Evolutionary conservation across 495 filamentous ascomycete genomes (phyloP).

Genomic region (Talaromyces wortmannii): DNA sequence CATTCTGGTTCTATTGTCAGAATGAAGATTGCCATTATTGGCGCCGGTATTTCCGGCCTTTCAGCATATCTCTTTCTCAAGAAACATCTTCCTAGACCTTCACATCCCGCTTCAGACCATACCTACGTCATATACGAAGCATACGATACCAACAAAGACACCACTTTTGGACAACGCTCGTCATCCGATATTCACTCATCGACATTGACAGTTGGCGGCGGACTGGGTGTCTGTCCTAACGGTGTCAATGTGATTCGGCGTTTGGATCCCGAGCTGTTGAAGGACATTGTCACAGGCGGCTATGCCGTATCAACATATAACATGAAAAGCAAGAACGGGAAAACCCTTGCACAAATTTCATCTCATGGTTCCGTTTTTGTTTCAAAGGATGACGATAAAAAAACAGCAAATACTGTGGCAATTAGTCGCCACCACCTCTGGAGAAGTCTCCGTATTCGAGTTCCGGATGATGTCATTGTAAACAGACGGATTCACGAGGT

Average conservation of each 20-base stretch:
- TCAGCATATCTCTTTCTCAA: slow-evolving; percentile 39
- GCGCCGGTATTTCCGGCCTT: slow-evolving; percentile 44
- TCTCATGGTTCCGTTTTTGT: slow-evolving; percentile 5
- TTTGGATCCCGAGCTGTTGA: slow-evolving; percentile 28
- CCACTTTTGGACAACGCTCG: slow-evolving; percentile 8
- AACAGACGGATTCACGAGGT: slow-evolving; percentile 20
- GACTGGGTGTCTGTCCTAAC: slow-evolving; percentile 42
- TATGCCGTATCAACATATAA: slow-evolving; percentile 26
- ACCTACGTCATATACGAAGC: slow-evolving; percentile 31
- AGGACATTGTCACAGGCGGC: slow-evolving; percentile 24
- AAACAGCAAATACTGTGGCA: slow-evolving; percentile 21
- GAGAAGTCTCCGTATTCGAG: slow-evolving; percentile 17
- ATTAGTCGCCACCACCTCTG: slow-evolving; percentile 30
- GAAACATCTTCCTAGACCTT: slow-evolving; percentile 33
- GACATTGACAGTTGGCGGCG: slow-evolving; percentile 40
- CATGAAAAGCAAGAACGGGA: slow-evolving; percentile 31
- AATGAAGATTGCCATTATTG: slow-evolving; percentile 51
- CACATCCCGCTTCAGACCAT: slow-evolving; percentile 12
- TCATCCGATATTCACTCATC: slow-evolving; percentile 12
- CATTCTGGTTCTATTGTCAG: neutral
- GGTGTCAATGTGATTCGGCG: slow-evolving; percentile 38
- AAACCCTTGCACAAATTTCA: slow-evolving; percentile 16
- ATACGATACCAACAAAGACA: slow-evolving; percentile 19
- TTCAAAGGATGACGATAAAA: slow-evolving; percentile 4
- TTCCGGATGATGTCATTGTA: slow-evolving; percentile 23